Evolutionary conservation across 805 yeast genomes (phyloP).

Genomic region (Candida ponderosae): DNA sequence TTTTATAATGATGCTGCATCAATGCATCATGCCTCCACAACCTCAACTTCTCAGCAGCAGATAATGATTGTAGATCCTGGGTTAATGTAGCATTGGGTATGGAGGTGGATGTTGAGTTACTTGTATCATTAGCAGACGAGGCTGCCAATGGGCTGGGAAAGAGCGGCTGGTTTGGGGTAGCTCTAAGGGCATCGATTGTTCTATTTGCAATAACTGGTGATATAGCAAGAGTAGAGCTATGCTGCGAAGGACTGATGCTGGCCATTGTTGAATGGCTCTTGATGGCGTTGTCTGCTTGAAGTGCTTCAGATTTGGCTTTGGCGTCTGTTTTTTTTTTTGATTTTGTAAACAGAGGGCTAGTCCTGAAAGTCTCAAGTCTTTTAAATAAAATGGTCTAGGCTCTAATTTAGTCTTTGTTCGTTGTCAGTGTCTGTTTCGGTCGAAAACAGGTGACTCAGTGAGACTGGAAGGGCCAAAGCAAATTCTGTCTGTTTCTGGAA

Average conservation of each 20-base stretch:
- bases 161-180: conserved; percentile 39
- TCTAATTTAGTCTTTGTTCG: no score
- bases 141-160: conserved; percentile 28
- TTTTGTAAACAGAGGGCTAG: no score
- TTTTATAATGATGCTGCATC: conserved; percentile 82
- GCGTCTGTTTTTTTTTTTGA: no score
- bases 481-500: no score
- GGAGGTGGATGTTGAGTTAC: not conserved
- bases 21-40: conserved; percentile 92
- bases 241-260: conserved; percentile 40
- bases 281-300: not conserved
- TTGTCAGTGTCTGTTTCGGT: no score
- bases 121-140: conserved; percentile 4
- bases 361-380: no score
- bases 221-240: conserved; percentile 65
- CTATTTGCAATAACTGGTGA: conserved; percentile 48
- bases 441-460: no score
- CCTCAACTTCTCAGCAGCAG: conserved; percentile 80
- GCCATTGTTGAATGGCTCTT: not conserved
- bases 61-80: conserved; percentile 10
- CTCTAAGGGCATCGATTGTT: conserved; percentile 29
- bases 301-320: no score
- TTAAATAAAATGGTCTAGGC: no score
- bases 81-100: not conserved
- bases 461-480: no score